Evolutionary conservation across 805 yeast genomes (phyloP).

Genomic region (Tetrapisispora namnaoensis): DNA sequence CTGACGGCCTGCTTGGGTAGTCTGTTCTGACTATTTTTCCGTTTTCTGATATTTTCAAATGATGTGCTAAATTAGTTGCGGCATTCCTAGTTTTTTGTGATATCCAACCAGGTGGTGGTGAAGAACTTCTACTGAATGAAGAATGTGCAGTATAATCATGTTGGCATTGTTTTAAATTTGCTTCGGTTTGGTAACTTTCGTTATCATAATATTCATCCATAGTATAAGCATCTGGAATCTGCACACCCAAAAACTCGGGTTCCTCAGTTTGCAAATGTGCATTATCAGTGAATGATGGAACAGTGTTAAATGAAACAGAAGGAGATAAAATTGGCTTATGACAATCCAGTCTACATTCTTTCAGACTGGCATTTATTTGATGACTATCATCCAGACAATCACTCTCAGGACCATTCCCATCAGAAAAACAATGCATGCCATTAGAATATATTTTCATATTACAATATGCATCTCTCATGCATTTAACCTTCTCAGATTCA

Average conservation of each 20-base stretch:
- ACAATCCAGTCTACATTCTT: neutral
- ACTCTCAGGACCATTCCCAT: neutral
- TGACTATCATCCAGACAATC: neutral
- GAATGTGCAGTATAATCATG: neutral
- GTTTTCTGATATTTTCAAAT: conserved; percentile 22
- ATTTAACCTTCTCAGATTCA: neutral
- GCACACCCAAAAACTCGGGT: conserved; percentile 21
- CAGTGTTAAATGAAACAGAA: conserved; percentile 29
- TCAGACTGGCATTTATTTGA: neutral
- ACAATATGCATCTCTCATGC: neutral
- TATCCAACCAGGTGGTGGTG: conserved; percentile 4
- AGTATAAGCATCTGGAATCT: conserved; percentile 21
- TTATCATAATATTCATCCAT: conserved; percentile 29
- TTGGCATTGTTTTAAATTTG: neutral
- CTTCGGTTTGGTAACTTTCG: conserved; percentile 13
- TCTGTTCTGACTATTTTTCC: conserved; percentile 28
- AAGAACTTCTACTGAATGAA: neutral
- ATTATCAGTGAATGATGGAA: conserved; percentile 19
- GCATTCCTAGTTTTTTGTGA: neutral
- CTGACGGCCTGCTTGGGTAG: conserved; percentile 27
- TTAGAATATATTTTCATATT: neutral
- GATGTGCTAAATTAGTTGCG: conserved; percentile 4
- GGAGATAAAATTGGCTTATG: conserved; percentile 6
- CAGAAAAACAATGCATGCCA: neutral
- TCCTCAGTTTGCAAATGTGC: conserved; percentile 12